Base-by-base conservation (phyloP, 352 stramenopile species). In the Pythium diclinum region DNA sequence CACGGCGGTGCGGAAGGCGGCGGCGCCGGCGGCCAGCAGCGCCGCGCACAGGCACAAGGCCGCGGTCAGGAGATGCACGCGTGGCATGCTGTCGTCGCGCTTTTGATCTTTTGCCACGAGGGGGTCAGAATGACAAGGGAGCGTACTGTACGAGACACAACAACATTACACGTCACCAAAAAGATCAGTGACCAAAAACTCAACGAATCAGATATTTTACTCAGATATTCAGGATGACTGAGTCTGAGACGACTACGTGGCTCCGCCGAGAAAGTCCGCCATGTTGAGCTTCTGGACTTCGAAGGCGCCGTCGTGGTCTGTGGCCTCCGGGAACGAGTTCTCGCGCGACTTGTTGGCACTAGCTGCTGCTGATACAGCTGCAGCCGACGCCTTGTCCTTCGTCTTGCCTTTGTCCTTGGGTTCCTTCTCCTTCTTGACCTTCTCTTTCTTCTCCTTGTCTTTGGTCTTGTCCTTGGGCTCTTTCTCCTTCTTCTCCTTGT, bases 261-360 rank as follows among this genome's bases (percentile, higher is more conserved):
- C 59, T 23, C 48, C 53, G 14, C 83, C 75, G 6, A 92, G 71
- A 67, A 94, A 94, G 16, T 78, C 78, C 17, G 78, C 69, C 83
- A 90, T 94, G 60, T 91, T 83, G 57, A 89, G 79, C 25, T 79
- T 89, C 51, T 92, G 81, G 14, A 92, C 84, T 23, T 77, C 76
- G 62, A 92, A 92, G 25, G 68, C 77, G 49, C 56, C 56, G 19
- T 88, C 80, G 23, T 59, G 54, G 21, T 89, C 44, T 21, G 44
- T 74, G 2, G 68, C 47, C 28, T 77, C 77, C 14, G 68, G 76
- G 59, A 86, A 81, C 5, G 78, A 79, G 53, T 54, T 73, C 33
- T 74, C 76, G 23, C 70, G 69, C 3, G 74, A 72, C 10, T 62
- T 74, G 4, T 73, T 69, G 33, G 76, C 68, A 65, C 83, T 82